Conservation (phyloP, 352 stramenopile species). For the Phytophthora capsici region DNA sequence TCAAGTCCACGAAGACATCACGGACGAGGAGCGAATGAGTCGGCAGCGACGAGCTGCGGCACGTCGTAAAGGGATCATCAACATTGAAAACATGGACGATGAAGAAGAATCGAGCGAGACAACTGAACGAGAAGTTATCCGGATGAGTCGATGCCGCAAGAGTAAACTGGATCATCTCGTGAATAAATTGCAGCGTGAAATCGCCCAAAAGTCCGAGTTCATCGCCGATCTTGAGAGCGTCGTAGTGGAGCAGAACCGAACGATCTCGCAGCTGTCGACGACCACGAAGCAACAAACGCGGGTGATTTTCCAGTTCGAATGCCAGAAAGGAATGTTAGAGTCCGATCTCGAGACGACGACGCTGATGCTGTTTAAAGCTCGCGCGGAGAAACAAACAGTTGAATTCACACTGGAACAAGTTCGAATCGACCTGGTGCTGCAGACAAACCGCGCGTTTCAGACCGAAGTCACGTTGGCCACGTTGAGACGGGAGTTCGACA, state of each 20-base stretch:
- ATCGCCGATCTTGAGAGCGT: conserved; percentile 59
- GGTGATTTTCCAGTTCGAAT: conserved; percentile 46
- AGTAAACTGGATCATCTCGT: conserved; percentile 72
- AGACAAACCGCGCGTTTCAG: conserved; percentile 54
- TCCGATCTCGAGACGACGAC: conserved; percentile 54
- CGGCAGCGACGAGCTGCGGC: conserved; percentile 24
- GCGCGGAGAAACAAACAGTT: conserved; percentile 22
- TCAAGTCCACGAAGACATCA: conserved; percentile 64
- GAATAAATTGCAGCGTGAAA: conserved; percentile 62
- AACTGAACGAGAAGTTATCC: conserved; percentile 38
- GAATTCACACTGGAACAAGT: conserved; percentile 40
- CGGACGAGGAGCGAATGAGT: conserved; percentile 40
- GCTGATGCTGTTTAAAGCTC: conserved; percentile 29
- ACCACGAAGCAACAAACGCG: conserved; percentile 51
- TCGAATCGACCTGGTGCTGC: conserved; percentile 52
- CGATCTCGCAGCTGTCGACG: conserved; percentile 48
- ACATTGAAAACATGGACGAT: conserved; percentile 10
- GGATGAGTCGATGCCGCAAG: conserved; percentile 72
- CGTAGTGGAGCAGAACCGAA: conserved; percentile 60
- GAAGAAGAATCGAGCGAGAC: conserved; percentile 11
- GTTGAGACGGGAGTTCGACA: conserved; percentile 55
- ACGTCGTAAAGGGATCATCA: conserved; percentile 30
- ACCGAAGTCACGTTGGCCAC: conserved; percentile 46
- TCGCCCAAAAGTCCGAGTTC: conserved; percentile 50
- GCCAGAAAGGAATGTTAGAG: conserved; percentile 59